Base-by-base conservation (phyloP, 345 rosid species). In the Pugionium cornutum region DNA sequence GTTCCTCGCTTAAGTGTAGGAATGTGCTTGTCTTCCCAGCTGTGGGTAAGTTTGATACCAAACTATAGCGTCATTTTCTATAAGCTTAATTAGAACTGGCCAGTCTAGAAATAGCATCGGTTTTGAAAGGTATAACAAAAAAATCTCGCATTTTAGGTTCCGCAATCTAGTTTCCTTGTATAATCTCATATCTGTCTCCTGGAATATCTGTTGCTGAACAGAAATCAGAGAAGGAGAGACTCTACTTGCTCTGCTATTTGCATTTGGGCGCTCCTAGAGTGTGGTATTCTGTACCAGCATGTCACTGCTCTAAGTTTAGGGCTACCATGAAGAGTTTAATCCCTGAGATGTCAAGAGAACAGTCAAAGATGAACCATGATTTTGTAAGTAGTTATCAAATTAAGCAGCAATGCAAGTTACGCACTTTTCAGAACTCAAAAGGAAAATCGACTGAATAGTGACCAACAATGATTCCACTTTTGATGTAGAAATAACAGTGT, bases 181-280 rank as follows among this genome's bases (percentile, higher is more conserved):
- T 43, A 66, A 18, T 56, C 55, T 66, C 70, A 43, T 44, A 51
- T 30, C 64, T 50, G 37, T 68, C 65, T 50, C 65, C 26, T 63
- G n/a, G 10, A 37, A 35, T 54, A 70, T 65, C 39, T 52, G 55
- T 79, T 74, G 56, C 42, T 49, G 67, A 68, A 75, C 89, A 86
- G 96, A 83, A 81, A 63, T 78, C 75, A 56, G 86, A 83, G 80
- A 84, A 82, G 67, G 91, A 83, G 74, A 79, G 80, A 67, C 72
- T 89, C 62, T 82, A 85, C 72, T 74, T 80, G 5, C 77, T 89
- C 62, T 73, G 63, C 75, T 86, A 82, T 78, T 42, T 75, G 82
- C 96, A 89, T 79, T 2, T 81, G 53, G 96, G 96, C 47, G 79
- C 77, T 64, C 89, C 89, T 8, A 82, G 78, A 79, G 74, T 89